Base-by-base conservation (phyloP, 495 filamentous ascomycete genomes). In the Lasiosphaeria hispida region DNA sequence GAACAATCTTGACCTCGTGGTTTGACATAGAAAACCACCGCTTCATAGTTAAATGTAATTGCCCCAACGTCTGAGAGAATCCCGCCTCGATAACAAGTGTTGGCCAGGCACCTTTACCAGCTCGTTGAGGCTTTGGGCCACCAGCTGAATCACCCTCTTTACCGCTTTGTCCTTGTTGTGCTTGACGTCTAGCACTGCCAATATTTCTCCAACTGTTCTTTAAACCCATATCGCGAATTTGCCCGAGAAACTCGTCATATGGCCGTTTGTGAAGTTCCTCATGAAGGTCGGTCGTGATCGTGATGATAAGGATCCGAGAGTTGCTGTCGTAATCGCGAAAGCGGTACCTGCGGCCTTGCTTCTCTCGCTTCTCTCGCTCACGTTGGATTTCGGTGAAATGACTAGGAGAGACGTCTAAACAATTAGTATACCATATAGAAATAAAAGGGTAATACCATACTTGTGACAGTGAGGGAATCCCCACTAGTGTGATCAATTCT, bases 301-400 rank as follows among this genome's bases (percentile, higher is more conserved):
- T 59, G 42, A 68, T 63, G 37, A 63, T 40, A 30, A 64, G 51
- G 48, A 47, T 50, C 18, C 34, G 33, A 18, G n/a, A n/a, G n/a
- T n/a, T n/a, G n/a, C n/a, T n/a, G n/a, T n/a, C n/a, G n/a, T n/a
- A n/a, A n/a, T n/a, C 48, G 55, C 61, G 55, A 47, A 65, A 59
- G 34, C 66, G 66, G 55, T 58, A 56, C 45, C 35, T 61, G 39
- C 62, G 59, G 6, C 51, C 18, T 51, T 55, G 60, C 17, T 47
- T 58, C 18, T 55, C 45, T 60, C 60, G 48, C 41, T 52, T 48
- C n/a, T n/a, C n/a, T n/a, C n/a, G n/a, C n/a, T n/a, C n/a, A 51
- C 55, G 36, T 41, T 63, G 37, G 14, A 68, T 65, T 53, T 57
- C 43, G 52, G 38, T 39, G 34, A 63, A 63, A 42, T 18, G 1